A percentile compares a stretch with the other conserved stretches of the same genome.
Evolutionary conservation across 129 eudicot genomes (phyloP).

Genomic region (Tanacetum coccineum): DNA sequence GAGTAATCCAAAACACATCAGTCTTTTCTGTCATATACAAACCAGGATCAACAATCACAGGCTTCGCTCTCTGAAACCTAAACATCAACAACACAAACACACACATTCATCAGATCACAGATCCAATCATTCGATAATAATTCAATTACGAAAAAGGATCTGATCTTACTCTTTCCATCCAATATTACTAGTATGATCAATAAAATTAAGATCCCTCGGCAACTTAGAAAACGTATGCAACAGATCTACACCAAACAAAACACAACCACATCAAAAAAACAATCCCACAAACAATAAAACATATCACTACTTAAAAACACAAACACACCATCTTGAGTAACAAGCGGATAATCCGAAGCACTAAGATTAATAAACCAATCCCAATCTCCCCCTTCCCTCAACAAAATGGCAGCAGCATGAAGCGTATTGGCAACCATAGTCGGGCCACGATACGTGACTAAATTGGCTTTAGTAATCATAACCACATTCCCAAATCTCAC

Average conservation of each 20-base stretch:
- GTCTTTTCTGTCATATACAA: conserved; percentile 62
- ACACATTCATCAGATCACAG: conserved; percentile 15
- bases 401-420: conserved; percentile 76
- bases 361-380: conserved; percentile 91
- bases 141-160: neutral
- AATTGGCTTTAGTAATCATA: conserved; percentile 81
- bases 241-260: conserved; percentile 46
- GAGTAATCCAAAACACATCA: conserved; percentile 68
- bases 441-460: conserved; percentile 86
- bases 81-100: conserved; percentile 9
- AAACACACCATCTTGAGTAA: conserved; percentile 68
- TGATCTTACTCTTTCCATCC: conserved; percentile 88
- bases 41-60: conserved; percentile 82
- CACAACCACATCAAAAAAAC: neutral
- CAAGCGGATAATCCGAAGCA: conserved; percentile 82
- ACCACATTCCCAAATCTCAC: conserved; percentile 58
- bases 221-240: conserved; percentile 58
- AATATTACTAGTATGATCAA: conserved; percentile 80
- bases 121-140: neutral
- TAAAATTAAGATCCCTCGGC: conserved; percentile 81
- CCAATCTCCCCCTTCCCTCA: conserved; percentile 75
- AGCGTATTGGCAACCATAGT: conserved; percentile 93
- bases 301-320: neutral
- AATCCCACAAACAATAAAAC: neutral
- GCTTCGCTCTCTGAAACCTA: conserved; percentile 77